Conservation (phyloP, 2,329 filamentous ascomycete genomes). For the Arthrobotrys megalospora region DNA sequence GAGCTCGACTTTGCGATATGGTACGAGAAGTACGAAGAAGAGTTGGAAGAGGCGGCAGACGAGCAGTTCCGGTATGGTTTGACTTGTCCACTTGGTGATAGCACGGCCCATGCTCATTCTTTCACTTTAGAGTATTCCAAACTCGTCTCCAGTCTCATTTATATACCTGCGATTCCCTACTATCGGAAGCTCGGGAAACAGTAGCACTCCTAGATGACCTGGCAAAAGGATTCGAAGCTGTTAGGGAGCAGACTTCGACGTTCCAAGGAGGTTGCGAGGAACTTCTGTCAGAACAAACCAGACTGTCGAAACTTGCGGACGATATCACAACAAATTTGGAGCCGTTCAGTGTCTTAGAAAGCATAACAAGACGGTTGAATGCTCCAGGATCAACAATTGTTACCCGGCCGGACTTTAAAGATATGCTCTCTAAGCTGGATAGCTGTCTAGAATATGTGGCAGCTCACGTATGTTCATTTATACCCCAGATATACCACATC, state of each 20-base stretch:
- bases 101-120: neutral
- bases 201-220: constrained; percentile 83
- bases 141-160: constrained; percentile 73
- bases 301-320: constrained; percentile 83
- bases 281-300: constrained; percentile 83
- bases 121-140: constrained; percentile 79
- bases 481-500: neutral
- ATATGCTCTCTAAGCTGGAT: constrained; percentile 89
- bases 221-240: constrained; percentile 86
- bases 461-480: constrained; percentile 75
- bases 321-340: constrained; percentile 90
- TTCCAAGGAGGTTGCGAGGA: constrained; percentile 95
- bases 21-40: constrained; percentile 75
- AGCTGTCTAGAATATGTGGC: constrained; percentile 95
- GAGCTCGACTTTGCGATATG: constrained; percentile 74
- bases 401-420: constrained; percentile 84
- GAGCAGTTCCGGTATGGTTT: constrained; percentile 81
- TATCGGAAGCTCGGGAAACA: constrained; percentile 82
- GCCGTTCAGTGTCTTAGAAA: constrained; percentile 94
- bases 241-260: constrained; percentile 90
- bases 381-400: constrained; percentile 92
- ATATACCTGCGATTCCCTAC: constrained; percentile 81
- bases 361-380: constrained; percentile 89
- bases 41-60: constrained; percentile 84
- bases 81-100: neutral